Conservation (phyloP, 345 rosid species). For the Boechera divaricarpa region DNA sequence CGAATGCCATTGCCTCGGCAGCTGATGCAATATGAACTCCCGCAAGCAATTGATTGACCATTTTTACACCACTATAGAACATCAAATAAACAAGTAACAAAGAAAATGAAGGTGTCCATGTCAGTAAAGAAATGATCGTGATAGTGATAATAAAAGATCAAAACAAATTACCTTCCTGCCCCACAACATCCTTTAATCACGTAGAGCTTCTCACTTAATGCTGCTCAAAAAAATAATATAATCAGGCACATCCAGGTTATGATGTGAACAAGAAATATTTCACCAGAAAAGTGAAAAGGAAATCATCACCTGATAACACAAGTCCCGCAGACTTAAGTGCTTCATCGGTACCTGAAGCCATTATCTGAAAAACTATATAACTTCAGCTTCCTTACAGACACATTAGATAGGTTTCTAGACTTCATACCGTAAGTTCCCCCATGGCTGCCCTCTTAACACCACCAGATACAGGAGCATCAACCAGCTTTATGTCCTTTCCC, state of each 20-base stretch:
- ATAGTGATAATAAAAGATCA: conserved; percentile 38
- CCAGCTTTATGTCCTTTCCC: conserved; percentile 80
- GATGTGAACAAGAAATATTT: conserved; percentile 32
- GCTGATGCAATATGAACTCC: conserved; percentile 97
- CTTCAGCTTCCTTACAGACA: conserved; percentile 35
- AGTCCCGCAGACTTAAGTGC: conserved; percentile 71
- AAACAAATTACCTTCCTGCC: conserved; percentile 79
- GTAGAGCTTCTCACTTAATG: conserved; percentile 94
- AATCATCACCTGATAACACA: conserved; percentile 72
- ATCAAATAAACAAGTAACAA: conserved; percentile 31
- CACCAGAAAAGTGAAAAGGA: conserved; percentile 23
- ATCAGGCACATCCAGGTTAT: conserved; percentile 34
- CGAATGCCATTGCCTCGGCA: conserved; percentile 98
- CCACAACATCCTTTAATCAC: conserved; percentile 91
- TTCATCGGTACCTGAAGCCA: conserved; percentile 88
- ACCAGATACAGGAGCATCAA: conserved; percentile 99
- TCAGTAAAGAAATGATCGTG: conserved; percentile 28
- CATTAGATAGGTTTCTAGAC: conserved; percentile 21
- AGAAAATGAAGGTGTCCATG: conserved; percentile 26
- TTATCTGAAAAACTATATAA: conserved; percentile 59
- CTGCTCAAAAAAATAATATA: conserved; percentile 51
- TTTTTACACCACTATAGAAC: conserved; percentile 73
- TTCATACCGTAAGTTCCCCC: conserved; percentile 87
- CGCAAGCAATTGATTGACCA: conserved; percentile 97
- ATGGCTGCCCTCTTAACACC: conserved; percentile 88